Percentiles rank a stretch among this genome's conserved stretches.
These are phyloP conservation scores for Typha latifolia DNA, from an alignment of 176 grass and related monocot genomes.

Conservation along the genomic window DNA sequence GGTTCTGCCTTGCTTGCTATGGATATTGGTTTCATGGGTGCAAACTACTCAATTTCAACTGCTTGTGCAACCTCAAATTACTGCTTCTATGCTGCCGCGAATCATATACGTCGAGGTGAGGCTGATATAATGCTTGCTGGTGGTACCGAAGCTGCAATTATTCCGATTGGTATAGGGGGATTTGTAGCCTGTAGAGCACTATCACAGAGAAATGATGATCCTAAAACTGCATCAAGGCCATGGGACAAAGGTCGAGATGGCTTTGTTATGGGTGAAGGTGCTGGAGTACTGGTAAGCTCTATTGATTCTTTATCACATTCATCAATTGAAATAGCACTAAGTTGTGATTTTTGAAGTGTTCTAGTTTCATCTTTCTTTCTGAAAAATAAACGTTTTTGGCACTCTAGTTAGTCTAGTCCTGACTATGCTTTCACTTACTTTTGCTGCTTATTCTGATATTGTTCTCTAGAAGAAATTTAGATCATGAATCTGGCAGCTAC, in stretches of 20 bases:
- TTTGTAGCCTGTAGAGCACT: conserved; percentile 96
- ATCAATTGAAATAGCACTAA: too few species aligned
- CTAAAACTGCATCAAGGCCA: conserved; percentile 95
- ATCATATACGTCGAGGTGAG: conserved; percentile 87
- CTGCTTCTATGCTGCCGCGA: conserved; percentile 94
- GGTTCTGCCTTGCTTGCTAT: conserved; percentile 85
- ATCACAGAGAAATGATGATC: conserved; percentile 97
- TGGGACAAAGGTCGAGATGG: conserved; percentile 96
- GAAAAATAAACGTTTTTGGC: too few species aligned
- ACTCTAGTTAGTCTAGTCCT: too few species aligned
- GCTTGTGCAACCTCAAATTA: conserved; percentile 98
- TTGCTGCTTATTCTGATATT: too few species aligned
- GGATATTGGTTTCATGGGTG: conserved; percentile 98
- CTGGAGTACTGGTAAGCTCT: conserved; percentile 71
- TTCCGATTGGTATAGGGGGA: conserved; percentile 93
- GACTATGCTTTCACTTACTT: too few species aligned
- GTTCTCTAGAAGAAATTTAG: too few species aligned
- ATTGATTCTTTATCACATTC: not conserved
- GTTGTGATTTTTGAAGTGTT: too few species aligned
- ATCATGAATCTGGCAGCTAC: too few species aligned
- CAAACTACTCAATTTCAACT: conserved; percentile 96
- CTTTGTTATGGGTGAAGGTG: conserved; percentile 99
- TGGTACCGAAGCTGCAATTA: conserved; percentile 92
- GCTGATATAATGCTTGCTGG: conserved; percentile 96
- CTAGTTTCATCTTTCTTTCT: too few species aligned